These are phyloP conservation scores for Vigna hirtella DNA, from an alignment of 306 rosid genomes.

Conservation along the genomic window DNA sequence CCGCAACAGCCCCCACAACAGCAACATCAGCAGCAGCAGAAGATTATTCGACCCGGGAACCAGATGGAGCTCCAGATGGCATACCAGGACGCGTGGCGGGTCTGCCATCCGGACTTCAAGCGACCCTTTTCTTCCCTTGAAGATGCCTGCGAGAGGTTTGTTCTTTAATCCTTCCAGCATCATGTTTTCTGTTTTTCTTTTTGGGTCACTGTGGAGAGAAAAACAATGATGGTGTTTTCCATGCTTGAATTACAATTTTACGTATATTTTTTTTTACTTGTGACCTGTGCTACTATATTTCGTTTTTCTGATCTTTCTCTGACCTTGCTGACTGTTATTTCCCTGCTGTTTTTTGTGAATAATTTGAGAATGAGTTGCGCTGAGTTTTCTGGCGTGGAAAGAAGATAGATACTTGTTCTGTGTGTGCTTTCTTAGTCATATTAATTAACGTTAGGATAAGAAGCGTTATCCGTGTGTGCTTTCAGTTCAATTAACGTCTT, in stretches of 20 bases:
- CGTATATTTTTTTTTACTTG: neutral
- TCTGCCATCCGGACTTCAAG: constrained; percentile 90
- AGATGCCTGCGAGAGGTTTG: constrained; percentile 92
- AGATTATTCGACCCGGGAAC: constrained; percentile 72
- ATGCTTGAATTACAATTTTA: neutral
- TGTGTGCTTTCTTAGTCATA: constrained; percentile 6
- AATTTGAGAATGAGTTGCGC: neutral
- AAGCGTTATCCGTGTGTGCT: neutral
- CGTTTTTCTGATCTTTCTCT: neutral
- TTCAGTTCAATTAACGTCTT: neutral
- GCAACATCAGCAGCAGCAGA: constrained; percentile 56
- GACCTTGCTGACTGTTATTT: constrained; percentile 2
- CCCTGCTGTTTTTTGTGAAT: neutral
- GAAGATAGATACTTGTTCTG: neutral
- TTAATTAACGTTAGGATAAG: neutral
- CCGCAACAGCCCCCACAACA: constrained; percentile 40
- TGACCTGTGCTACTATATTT: neutral
- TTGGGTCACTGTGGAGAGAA: constrained; percentile 25
- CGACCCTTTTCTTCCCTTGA: constrained; percentile 91
- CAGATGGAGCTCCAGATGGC: constrained; percentile 95
- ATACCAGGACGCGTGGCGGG: constrained; percentile 95
- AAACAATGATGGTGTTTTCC: constrained; percentile 2
- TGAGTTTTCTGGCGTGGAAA: constrained; percentile 14
- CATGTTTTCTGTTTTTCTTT: constrained; percentile 29
- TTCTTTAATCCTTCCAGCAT: neutral